Conservation (phyloP, 441 rosid genomes). For the Populus tomentosa region DNA sequence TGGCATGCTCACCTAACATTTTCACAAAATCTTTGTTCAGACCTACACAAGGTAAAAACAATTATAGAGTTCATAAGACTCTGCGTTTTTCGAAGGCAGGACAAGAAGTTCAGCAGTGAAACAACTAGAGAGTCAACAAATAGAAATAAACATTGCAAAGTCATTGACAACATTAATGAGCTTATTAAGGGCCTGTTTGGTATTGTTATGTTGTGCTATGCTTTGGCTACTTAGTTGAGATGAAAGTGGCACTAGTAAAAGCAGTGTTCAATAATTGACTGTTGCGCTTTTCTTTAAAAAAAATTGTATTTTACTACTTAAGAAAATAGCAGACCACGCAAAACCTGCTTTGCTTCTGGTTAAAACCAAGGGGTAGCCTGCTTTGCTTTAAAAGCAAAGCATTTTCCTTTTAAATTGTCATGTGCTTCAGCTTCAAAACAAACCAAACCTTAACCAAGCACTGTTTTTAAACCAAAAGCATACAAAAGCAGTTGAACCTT, state of each 20-base stretch:
- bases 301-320: no score
- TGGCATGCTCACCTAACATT: slow-evolving; percentile 60
- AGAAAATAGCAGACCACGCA: not conserved
- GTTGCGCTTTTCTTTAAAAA: not conserved
- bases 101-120: not conserved
- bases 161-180: not conserved
- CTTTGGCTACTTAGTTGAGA: not conserved
- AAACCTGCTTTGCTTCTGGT: not conserved
- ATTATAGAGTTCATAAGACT: not conserved
- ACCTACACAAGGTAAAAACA: slow-evolving; percentile 32
- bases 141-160: not conserved
- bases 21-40: slow-evolving; percentile 81
- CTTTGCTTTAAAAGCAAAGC: not conserved
- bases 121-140: not conserved
- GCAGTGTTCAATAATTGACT: not conserved
- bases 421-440: not conserved
- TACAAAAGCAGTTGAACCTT: not conserved
- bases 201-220: not conserved
- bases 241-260: not conserved
- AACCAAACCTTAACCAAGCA: no score
- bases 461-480: not conserved
- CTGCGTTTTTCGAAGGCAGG: not conserved
- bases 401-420: not conserved
- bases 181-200: not conserved
- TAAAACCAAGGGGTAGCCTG: not conserved